phyloP scores from a whole-genome alignment of 2,329 filamentous ascomycete genomes.

The Cercospora sp. region DNA sequence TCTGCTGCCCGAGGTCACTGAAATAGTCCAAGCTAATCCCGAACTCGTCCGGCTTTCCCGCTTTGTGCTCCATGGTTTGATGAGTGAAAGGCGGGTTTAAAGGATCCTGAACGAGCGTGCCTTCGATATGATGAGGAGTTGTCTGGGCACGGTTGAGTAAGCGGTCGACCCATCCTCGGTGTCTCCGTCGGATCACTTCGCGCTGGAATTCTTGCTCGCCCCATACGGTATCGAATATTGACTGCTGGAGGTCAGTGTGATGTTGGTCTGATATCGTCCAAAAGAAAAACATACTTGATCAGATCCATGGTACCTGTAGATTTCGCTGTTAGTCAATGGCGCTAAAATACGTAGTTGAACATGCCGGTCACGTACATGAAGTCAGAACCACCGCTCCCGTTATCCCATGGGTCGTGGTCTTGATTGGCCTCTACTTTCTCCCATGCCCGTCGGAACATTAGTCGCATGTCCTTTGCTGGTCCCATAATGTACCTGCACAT shows the following conservation, averaged over 20 bases:
- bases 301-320: constrained; percentile 8
- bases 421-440: constrained; percentile 28
- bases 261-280: not conserved
- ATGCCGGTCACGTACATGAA: constrained; percentile 24
- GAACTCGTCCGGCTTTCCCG: constrained; percentile 42
- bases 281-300: constrained; percentile 4
- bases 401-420: constrained; percentile 29
- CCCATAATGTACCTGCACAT: constrained; percentile 28
- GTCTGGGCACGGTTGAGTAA: constrained; percentile 19
- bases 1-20: constrained; percentile 32
- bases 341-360: too few relatives aligned
- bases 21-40: constrained; percentile 37
- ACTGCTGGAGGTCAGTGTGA: constrained; percentile 25
- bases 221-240: constrained; percentile 33
- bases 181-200: constrained; percentile 31
- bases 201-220: constrained; percentile 38
- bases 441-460: constrained; percentile 28
- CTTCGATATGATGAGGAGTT: constrained; percentile 23
- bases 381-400: constrained; percentile 30
- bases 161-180: constrained; percentile 19
- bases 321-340: not conserved
- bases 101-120: constrained; percentile 24
- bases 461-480: constrained; percentile 30
- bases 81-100: constrained; percentile 27
- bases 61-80: constrained; percentile 40